Base-by-base conservation (phyloP, 2,329 filamentous ascomycete species). In the Capronia coronata region DNA sequence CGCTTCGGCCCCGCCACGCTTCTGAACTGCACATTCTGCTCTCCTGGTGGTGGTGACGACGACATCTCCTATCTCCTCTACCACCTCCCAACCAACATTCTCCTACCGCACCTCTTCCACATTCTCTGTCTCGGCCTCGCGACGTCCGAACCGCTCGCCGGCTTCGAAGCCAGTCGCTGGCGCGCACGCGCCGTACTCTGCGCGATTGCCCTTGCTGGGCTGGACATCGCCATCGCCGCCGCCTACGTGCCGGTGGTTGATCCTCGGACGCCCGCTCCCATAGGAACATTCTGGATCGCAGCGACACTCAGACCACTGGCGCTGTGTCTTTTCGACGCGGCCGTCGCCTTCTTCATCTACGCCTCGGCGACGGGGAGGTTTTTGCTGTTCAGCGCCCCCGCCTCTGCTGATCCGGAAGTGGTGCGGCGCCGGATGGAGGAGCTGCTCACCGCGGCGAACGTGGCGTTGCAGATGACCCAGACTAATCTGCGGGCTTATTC, bases 81-180 rank as follows among this genome's bases (percentile, higher is more conserved):
- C 69, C 83, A 86, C 11, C 68, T 94, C 0, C 86, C 91, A 0
- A 63, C 65, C 51, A 74, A 79, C 21, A 71, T 94, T 6, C 62
- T 90, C 1, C 73, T 80, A 11, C 84, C 87, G n/a, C 91, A 98
- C 68, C 71, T 97, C 7, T 64, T 82, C 41, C 93, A 96, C 69
- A 75, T 95, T 43, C 68, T 79, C 47, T 67, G 83, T 40, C 68
- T 95, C 14, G 87, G 86, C 3, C 61, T 87, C 38, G 82, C 80
- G 1, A 97, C 91, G 0, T 88, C 86, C 0, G 72, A 77, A 1
- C 65, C 79, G 0, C 64, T 91, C 43, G 77, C 80, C 0, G 86
- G 85, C 18, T 68, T 70, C 30, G 77, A 83, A 50, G 45, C 57
- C 7, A 41, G 46, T 18, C 42, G 34, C 16, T 60, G 49, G 48